Conservation (phyloP, 1,284 basidiomycete genomes). For the Leucoagaricus sp. region DNA sequence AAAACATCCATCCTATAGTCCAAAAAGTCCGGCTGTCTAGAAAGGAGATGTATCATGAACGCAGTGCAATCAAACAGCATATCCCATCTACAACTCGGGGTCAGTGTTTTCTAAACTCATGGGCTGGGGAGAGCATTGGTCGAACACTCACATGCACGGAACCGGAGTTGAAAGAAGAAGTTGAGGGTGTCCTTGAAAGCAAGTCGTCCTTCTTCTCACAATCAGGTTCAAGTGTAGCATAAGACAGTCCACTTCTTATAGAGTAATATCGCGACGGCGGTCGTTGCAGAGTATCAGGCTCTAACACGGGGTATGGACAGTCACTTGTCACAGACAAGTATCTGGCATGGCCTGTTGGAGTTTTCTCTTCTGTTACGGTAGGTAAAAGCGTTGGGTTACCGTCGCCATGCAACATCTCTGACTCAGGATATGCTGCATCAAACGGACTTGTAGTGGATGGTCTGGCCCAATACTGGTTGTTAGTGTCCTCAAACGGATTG, state of each 20-base stretch:
- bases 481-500: conserved; percentile 8
- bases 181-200: neutral
- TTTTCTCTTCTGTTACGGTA: neutral
- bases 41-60: neutral
- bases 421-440: conserved; percentile 8
- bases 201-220: neutral
- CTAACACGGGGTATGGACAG: conserved; percentile 8
- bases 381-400: neutral
- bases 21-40: neutral
- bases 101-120: neutral
- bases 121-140: neutral
- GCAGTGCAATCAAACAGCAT: neutral
- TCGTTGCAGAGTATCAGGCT: conserved; percentile 1
- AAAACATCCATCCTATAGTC: too few species aligned
- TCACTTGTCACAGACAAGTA: conserved; percentile 3
- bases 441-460: neutral
- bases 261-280: neutral
- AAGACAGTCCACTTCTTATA: conserved; percentile 7
- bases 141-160: neutral
- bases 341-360: neutral
- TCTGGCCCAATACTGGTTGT: neutral
- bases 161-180: neutral
- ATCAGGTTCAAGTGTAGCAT: neutral
- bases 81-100: neutral
- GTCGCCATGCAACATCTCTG: neutral